Evolutionary conservation across 1,284 basidiomycete species (phyloP).

Genomic region (Malassezia nana): DNA sequence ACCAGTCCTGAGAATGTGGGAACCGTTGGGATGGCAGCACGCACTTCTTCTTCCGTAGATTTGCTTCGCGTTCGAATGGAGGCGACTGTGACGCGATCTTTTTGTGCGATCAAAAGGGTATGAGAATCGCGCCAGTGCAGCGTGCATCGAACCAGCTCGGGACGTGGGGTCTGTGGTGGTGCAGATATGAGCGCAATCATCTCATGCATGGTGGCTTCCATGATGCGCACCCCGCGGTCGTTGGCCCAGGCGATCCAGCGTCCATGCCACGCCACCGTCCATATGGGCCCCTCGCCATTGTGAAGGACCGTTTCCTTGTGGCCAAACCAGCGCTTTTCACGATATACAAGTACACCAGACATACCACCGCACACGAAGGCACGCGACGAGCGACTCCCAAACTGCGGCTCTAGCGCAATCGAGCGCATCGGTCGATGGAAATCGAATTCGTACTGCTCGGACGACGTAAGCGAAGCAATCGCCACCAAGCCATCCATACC

Average conservation of each 20-base stretch:
- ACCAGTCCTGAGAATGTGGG: constrained; percentile 6
- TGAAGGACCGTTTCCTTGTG: constrained; percentile 82
- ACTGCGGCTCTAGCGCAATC: constrained; percentile 81
- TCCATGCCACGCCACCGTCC: constrained; percentile 77
- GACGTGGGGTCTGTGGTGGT: constrained; percentile 67
- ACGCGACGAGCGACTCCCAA: constrained; percentile 68
- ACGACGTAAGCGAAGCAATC: constrained; percentile 69
- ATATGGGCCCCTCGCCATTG: constrained; percentile 84
- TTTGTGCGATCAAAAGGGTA: constrained; percentile 87
- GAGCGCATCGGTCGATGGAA: constrained; percentile 85
- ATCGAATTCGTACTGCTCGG: constrained; percentile 75
- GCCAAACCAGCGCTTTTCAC: constrained; percentile 94
- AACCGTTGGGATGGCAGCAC: constrained; percentile 16
- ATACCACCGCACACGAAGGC: constrained; percentile 87
- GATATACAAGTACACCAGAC: constrained; percentile 71
- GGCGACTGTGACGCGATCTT: constrained; percentile 83
- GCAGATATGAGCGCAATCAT: constrained; percentile 81
- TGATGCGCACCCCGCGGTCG: constrained; percentile 88
- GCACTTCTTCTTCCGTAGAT: constrained; percentile 15
- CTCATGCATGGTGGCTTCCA: constrained; percentile 68
- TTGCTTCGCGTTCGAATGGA: constrained; percentile 19
- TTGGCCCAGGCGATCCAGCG: constrained; percentile 92
- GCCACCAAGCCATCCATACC: constrained; percentile 90
- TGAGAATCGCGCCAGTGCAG: constrained; percentile 79
- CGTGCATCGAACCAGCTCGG: constrained; percentile 84